phyloP scores from a whole-genome alignment of 1,284 basidiomycete species.

The Leccinum subrobustum region DNA sequence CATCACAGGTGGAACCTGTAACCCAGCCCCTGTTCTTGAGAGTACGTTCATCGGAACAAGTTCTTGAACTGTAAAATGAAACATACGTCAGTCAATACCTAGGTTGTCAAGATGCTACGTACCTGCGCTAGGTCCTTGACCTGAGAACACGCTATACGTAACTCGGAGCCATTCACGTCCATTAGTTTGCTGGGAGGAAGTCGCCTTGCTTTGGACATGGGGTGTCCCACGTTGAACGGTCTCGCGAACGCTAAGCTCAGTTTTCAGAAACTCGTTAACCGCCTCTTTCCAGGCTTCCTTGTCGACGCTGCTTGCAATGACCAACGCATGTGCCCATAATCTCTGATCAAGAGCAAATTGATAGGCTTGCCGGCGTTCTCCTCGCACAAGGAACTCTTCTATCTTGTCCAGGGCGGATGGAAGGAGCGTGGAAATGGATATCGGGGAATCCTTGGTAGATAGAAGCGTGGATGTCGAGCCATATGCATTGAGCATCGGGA shows the following conservation, averaged over 20 bases:
- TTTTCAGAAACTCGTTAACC: constrained; percentile 81
- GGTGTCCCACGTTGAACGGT: constrained; percentile 16
- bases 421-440: constrained; percentile 52
- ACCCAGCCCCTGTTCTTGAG: constrained; percentile 35
- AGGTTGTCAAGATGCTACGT: constrained; percentile 26
- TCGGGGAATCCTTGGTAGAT: constrained; percentile 38
- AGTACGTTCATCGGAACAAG: constrained; percentile 62
- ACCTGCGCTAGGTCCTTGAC: constrained; percentile 78
- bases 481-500: constrained; percentile 22
- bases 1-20: constrained; percentile 42
- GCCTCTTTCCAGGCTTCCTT: constrained; percentile 93
- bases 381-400: constrained; percentile 75
- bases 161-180: constrained; percentile 76
- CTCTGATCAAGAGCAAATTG: constrained; percentile 85
- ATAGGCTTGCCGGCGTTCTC: constrained; percentile 86
- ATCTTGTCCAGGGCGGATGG: constrained; percentile 74
- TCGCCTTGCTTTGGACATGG: constrained; percentile 17
- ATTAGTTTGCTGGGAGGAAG: constrained; percentile 32
- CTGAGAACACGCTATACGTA: constrained; percentile 85
- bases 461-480: constrained; percentile 20
- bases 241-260: constrained; percentile 64
- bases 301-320: constrained; percentile 92
- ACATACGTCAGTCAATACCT: constrained; percentile 5
- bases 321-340: constrained; percentile 95
- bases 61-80: constrained; percentile 62